phyloP scores from a whole-genome alignment of 345 rosid genomes.

The Lepidium aucheri region DNA sequence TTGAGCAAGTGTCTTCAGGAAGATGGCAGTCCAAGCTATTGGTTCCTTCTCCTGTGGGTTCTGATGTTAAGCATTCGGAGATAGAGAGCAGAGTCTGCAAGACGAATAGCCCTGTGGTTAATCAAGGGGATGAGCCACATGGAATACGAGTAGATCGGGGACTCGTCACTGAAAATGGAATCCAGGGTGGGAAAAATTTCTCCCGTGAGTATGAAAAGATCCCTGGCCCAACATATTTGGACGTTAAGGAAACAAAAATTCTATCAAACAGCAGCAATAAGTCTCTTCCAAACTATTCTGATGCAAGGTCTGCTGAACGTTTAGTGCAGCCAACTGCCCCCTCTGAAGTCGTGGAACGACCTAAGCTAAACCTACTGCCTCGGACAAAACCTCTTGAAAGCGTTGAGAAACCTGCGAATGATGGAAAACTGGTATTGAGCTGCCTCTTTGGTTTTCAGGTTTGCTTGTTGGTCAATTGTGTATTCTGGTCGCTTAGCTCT shows the following conservation, averaged over 20 bases:
- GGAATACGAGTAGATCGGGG: constrained; percentile 33
- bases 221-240: constrained; percentile 26
- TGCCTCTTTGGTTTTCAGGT: constrained; percentile 2
- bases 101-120: constrained; percentile 24
- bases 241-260: constrained; percentile 36
- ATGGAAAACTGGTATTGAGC: constrained; percentile 37
- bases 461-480: background rate
- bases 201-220: constrained; percentile 33
- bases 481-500: constrained; percentile 3
- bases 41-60: constrained; percentile 29
- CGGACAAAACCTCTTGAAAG: constrained; percentile 54
- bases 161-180: constrained; percentile 29
- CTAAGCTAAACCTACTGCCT: constrained; percentile 62
- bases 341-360: constrained; percentile 47
- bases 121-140: constrained; percentile 25
- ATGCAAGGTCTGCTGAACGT: constrained; percentile 32
- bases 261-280: constrained; percentile 20
- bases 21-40: constrained; percentile 66
- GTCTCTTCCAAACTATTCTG: constrained; percentile 30
- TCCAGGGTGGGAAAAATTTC: constrained; percentile 34
- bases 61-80: constrained; percentile 41
- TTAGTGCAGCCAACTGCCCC: constrained; percentile 30
- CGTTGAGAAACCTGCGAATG: constrained; percentile 32
- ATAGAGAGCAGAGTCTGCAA: constrained; percentile 29
- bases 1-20: constrained; percentile 69